Percentiles rank a stretch among this genome's conserved stretches.
Evolutionary conservation across 352 stramenopile genomes (phyloP).

Genomic region (Pilasporangium apinafurcum): DNA sequence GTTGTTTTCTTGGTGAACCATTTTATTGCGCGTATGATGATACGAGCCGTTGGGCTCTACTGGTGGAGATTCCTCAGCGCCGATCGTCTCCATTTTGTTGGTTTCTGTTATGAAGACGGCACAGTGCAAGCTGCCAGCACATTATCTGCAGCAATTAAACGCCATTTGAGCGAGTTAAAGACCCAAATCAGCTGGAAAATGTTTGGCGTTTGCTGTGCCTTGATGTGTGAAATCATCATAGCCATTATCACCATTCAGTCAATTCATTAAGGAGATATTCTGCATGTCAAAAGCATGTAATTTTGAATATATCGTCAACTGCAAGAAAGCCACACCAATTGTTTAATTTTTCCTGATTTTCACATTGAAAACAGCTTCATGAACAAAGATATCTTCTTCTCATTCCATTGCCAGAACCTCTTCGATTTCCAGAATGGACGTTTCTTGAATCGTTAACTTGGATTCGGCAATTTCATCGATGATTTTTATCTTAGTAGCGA

Average conservation of each 20-base stretch:
- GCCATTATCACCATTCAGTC: no score
- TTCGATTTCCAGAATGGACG: conserved; percentile 17
- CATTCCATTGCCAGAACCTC: conserved; percentile 32
- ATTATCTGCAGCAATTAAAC: conserved; percentile 25
- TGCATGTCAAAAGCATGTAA: no score
- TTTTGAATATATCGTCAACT: no score
- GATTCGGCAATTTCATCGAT: neutral
- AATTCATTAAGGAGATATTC: no score
- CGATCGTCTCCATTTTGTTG: conserved; percentile 43
- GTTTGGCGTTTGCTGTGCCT: no score
- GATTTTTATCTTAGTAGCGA: neutral
- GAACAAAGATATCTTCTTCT: no score
- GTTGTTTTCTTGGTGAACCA: conserved; percentile 37
- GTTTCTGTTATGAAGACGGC: conserved; percentile 48
- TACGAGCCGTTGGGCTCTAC: conserved; percentile 27
- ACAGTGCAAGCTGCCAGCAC: conserved; percentile 21
- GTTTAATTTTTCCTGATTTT: no score
- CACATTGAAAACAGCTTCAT: no score
- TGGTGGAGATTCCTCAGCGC: conserved; percentile 60
- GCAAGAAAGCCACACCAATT: no score
- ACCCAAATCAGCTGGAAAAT: no score
- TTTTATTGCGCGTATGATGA: conserved; percentile 34
- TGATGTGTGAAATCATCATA: no score
- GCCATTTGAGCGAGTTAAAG: conserved; percentile 28
- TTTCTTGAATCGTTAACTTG: neutral